phyloP scores from a whole-genome alignment of 1,284 basidiomycete species.

The Thecaphora thlaspeos region DNA sequence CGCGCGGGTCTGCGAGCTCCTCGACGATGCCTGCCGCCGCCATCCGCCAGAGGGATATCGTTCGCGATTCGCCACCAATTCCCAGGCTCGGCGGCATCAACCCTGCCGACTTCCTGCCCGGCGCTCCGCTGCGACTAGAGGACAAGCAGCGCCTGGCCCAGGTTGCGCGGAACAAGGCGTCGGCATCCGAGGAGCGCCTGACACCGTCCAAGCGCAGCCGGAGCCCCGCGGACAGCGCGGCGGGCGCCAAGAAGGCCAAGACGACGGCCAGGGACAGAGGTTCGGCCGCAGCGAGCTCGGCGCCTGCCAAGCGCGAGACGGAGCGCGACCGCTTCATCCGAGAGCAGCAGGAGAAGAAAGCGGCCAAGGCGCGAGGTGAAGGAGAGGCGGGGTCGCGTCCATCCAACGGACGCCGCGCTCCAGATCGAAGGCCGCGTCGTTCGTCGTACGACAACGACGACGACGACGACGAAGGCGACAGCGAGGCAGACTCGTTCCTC shows the following conservation, averaged over 20 bases:
- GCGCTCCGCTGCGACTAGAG: constrained; percentile 26
- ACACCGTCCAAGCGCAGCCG: neutral
- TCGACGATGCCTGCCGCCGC: neutral
- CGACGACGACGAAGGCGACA: constrained; percentile 21
- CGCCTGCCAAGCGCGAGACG: constrained; percentile 29
- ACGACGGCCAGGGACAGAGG: constrained; percentile 1
- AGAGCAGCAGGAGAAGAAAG: constrained; percentile 35
- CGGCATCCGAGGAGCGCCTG: neutral
- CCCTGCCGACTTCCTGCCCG: constrained; percentile 42
- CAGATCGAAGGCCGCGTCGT: no score
- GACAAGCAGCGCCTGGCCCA: constrained; percentile 19
- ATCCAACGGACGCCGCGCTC: neutral
- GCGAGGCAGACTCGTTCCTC: constrained; percentile 24
- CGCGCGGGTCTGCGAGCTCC: no score
- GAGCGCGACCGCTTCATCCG: constrained; percentile 46
- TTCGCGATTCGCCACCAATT: neutral
- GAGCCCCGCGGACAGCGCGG: neutral
- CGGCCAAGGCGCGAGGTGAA: constrained; percentile 1
- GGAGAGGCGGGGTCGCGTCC: constrained; percentile 1
- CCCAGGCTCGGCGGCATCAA: constrained; percentile 20
- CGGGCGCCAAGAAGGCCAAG: constrained; percentile 7
- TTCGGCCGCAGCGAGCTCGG: constrained; percentile 5
- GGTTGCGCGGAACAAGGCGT: neutral
- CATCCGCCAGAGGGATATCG: neutral
- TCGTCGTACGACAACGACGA: constrained; percentile 19